phyloP scores from a whole-genome alignment of 805 yeast species.

The Cephaloascus albidus region DNA sequence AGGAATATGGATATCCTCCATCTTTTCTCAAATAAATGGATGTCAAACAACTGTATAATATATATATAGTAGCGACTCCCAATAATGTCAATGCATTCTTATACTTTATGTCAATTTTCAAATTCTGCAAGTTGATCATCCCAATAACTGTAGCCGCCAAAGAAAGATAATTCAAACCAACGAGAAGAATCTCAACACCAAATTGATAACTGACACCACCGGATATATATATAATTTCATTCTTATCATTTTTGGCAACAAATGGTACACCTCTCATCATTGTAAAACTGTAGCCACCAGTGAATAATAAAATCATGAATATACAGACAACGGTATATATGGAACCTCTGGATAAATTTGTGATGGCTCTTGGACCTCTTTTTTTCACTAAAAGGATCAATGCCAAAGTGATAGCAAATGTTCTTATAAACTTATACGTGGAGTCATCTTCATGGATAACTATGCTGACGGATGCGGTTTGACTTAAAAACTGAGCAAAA shows the following conservation, averaged over 20 bases:
- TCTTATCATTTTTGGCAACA: conserved; percentile 40
- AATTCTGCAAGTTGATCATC: conserved; percentile 27
- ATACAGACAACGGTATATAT: conserved; percentile 20
- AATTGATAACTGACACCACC: conserved; percentile 64
- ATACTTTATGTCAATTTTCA: not conserved
- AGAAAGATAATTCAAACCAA: conserved; percentile 38
- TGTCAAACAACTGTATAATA: conserved; percentile 35
- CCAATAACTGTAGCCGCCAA: conserved; percentile 31
- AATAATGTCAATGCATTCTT: conserved; percentile 7
- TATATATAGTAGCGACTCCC: conserved; percentile 13
- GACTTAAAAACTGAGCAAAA: conserved; percentile 46
- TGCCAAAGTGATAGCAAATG: conserved; percentile 35
- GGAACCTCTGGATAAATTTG: conserved; percentile 3
- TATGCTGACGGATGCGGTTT: conserved; percentile 32
- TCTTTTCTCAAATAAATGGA: conserved; percentile 37
- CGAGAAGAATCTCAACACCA: conserved; percentile 55
- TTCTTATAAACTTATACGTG: conserved; percentile 26
- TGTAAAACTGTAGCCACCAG: conserved; percentile 60
- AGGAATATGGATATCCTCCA: conserved; percentile 36
- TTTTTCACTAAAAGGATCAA: conserved; percentile 40
- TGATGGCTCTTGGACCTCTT: conserved; percentile 22
- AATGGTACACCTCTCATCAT: conserved; percentile 55
- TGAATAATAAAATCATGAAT: conserved; percentile 29
- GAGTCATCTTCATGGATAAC: conserved; percentile 32
- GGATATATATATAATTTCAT: conserved; percentile 45